phyloP scores from a whole-genome alignment of 2,329 filamentous ascomycete genomes.

The Venturia oleaginea region DNA sequence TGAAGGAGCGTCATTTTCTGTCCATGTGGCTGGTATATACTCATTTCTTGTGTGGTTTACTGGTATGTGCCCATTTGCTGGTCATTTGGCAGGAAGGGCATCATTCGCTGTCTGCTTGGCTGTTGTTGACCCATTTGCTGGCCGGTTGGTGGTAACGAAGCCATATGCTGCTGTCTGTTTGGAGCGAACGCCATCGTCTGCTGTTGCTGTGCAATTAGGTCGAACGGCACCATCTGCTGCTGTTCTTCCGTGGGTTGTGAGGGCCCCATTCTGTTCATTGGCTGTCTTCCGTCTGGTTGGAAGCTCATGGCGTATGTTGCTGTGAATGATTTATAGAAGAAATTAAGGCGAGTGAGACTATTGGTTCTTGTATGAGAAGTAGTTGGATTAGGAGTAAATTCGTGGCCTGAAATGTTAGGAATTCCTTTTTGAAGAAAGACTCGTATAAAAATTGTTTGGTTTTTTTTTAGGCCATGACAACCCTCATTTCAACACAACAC shows the following conservation, averaged over 20 bases:
- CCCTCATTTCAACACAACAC: too few species aligned
- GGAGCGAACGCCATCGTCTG: neutral
- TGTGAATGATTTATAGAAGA: neutral
- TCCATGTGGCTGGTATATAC: too few species aligned
- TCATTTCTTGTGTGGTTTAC: too few species aligned
- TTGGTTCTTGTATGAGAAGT: neutral
- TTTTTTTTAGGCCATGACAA: too few species aligned
- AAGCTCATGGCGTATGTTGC: neutral
- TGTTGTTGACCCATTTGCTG: neutral
- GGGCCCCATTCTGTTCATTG: neutral
- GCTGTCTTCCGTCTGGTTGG: neutral
- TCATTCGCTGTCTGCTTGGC: neutral
- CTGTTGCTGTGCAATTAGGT: neutral
- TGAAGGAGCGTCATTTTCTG: too few species aligned
- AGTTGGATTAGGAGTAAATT: too few species aligned
- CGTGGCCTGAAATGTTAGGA: too few species aligned
- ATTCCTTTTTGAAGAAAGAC: too few species aligned
- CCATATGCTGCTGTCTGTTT: neutral
- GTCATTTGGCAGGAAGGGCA: too few species aligned
- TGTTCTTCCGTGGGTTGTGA: neutral
- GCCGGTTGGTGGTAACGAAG: neutral
- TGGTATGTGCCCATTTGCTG: too few species aligned
- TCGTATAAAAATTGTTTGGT: too few species aligned
- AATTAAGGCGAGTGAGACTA: neutral
- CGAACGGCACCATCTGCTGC: neutral